Evolutionary conservation across 495 filamentous ascomycete species (phyloP).

Genomic region (Xylaria sp.): DNA sequence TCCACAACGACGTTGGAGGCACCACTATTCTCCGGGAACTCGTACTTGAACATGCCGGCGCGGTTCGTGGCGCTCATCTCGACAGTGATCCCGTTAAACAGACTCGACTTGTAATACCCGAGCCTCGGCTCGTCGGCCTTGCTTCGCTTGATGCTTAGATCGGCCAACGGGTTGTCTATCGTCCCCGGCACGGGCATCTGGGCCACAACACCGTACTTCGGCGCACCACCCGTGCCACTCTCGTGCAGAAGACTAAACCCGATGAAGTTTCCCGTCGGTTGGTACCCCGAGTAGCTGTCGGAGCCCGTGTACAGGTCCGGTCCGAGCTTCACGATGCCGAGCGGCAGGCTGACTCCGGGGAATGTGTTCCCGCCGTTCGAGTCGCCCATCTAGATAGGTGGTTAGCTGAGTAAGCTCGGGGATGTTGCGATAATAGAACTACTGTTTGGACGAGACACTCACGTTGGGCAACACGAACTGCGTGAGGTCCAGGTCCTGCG

Average conservation of each 20-base stretch:
- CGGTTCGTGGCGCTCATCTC: constrained; percentile 68
- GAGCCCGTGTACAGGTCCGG: constrained; percentile 64
- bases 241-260: constrained; percentile 80
- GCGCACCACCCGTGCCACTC: constrained; percentile 75
- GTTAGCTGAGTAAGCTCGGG: no score
- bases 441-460: not conserved
- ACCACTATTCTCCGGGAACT: constrained; percentile 54
- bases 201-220: constrained; percentile 75
- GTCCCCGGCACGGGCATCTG: constrained; percentile 67
- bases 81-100: constrained; percentile 61
- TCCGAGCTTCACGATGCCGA: constrained; percentile 75
- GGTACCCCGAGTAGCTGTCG: constrained; percentile 73
- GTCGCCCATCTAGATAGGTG: constrained; percentile 46
- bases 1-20: constrained; percentile 68
- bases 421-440: not conserved
- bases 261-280: constrained; percentile 64
- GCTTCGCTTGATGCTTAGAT: constrained; percentile 59
- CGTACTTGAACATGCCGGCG: constrained; percentile 69
- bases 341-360: constrained; percentile 69
- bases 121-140: constrained; percentile 61
- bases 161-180: constrained; percentile 64
- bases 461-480: constrained; percentile 35
- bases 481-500: constrained; percentile 36
- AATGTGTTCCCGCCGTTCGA: constrained; percentile 70
- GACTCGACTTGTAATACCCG: constrained; percentile 67